Evolutionary conservation across 75 land plant genomes (phyloP), one percentile per base, ranked within the genome.

Genomic region (Ceratopteris richardii): DNA sequence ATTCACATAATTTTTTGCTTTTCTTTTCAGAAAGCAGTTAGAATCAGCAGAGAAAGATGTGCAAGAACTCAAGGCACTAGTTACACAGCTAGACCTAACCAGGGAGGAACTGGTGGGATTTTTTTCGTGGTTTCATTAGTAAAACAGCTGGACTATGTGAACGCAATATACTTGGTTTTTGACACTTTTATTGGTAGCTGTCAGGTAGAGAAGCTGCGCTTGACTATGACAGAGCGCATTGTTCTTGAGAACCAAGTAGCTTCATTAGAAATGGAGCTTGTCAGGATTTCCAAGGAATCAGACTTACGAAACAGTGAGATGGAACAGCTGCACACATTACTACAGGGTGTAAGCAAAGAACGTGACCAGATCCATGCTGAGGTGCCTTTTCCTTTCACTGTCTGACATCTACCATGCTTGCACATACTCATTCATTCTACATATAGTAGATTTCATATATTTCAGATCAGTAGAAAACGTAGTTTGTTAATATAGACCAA

Each of bases 201-300:
- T 33, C 42, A 70, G 73, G 67, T 70, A 26, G 73, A 39, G 9
- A 70, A 70, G 61, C 58, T 70, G 63, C 47, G 63, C 44, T 17
- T 56, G 28, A 63, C 61, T 44, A 29, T 70, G 44, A 41, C 54
- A 64, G 56, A 70, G 23, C 52, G 60, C 18, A 61, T 56, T 21
- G 21, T 47, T 42, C 29, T 47, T 46, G 67, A 64, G 25, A 21
- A 54, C 1, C 73, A 61, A 24, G 56, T 57, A 57, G 47, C 36
- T 31, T 24, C 58, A 31, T 43, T 62, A 36, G 73, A 70, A 43
- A 43, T 47, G 13, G 73, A 70, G 31, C 20, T 70, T 23, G 43
- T 42, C 11, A 56, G 68, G 51, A 31, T 70, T 58, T 12, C 67
- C 5, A 54, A 58, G 39, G 73, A 70, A 39, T 21, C 21, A 31